Base-by-base conservation (phyloP, 129 eudicot genomes). In the Rutidosis leptorrhynchoides region DNA sequence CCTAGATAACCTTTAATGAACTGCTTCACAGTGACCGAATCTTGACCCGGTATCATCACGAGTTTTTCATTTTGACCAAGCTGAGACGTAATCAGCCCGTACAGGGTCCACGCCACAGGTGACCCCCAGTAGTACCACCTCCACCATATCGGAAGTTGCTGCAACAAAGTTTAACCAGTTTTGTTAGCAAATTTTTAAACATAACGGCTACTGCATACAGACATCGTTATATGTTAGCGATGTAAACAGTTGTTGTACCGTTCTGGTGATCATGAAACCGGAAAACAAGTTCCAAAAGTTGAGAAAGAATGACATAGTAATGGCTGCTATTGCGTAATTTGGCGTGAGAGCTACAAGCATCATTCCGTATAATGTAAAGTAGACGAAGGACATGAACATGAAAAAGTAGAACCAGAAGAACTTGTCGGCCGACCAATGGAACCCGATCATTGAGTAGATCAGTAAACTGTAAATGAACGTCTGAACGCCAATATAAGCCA, bases 141-240 rank as follows among this genome's bases (percentile, higher is more conserved):
- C 70, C 70, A 65, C 70, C 70, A 65, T 46, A 65, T 46, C 28
- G 70, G 70, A 5, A 65, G 26, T 65, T 65, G 58, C 70, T 65
- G 70, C 70, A 65, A 26, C 70, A 65, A 26, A 8, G 17, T 26
- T 65, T 45, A 21, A 29, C 7, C 22, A 6, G 6, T 21, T 62
- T 20, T n/a, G 48, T 33, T 61, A 61, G 48, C 7, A 2, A n/a
- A 4, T 4, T 37, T 19, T 7, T 62, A 16, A 5, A 10, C 17
- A 63, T 26, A 63, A 22, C 24, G 6, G 1, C 8, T 43, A 19
- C 4, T 10, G 46, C 3, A 40, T 64, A 7, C 11, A 19, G 3
- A 24, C 17, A 17, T 49, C 3, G 10, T 42, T 1, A 64, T 5
- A 35, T 54, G 5, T 64, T 43, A 43, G 37, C 1, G 9, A 3